Evolutionary conservation across 2,329 filamentous ascomycete genomes (phyloP).

Genomic region (Aspergillus caelatus): DNA sequence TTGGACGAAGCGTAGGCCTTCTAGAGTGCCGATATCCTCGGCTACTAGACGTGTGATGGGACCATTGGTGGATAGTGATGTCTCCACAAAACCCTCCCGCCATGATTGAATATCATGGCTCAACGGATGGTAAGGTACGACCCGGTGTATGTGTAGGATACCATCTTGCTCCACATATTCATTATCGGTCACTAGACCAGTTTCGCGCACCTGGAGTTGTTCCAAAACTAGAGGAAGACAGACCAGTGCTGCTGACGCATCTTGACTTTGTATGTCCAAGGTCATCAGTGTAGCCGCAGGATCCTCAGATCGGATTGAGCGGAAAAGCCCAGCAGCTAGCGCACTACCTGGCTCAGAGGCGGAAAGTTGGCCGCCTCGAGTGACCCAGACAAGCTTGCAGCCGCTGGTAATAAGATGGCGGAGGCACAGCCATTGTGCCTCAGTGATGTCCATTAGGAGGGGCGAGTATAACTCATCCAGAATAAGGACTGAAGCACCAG

Average conservation of each 20-base stretch:
- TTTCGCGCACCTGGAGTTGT: not conserved
- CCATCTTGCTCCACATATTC: conserved; percentile 19
- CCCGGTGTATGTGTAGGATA: conserved; percentile 13
- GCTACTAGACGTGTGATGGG: conserved; percentile 5
- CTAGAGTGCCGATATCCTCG: conserved; percentile 13
- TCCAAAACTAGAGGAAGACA: not conserved
- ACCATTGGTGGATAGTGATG: not conserved
- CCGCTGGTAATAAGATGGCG: not conserved
- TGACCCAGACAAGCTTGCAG: conserved; percentile 14
- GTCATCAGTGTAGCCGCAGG: conserved; percentile 8
- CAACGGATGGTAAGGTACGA: conserved; percentile 5
- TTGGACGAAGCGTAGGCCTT: conserved; percentile 14
- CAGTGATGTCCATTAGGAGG: not conserved
- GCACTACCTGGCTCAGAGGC: conserved; percentile 7
- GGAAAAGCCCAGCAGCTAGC: conserved; percentile 10
- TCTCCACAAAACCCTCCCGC: not conserved
- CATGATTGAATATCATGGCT: not conserved
- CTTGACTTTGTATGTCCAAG: conserved; percentile 6
- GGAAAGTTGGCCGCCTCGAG: conserved; percentile 4
- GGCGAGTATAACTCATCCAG: conserved; percentile 6
- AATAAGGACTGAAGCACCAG: not conserved
- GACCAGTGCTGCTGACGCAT: not conserved
- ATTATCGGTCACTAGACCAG: conserved; percentile 11
- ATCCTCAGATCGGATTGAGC: conserved; percentile 13
- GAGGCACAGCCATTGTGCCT: conserved; percentile 8